Conservation (phyloP, 805 yeast genomes). For the Tetrapisispora taiwanensis region DNA sequence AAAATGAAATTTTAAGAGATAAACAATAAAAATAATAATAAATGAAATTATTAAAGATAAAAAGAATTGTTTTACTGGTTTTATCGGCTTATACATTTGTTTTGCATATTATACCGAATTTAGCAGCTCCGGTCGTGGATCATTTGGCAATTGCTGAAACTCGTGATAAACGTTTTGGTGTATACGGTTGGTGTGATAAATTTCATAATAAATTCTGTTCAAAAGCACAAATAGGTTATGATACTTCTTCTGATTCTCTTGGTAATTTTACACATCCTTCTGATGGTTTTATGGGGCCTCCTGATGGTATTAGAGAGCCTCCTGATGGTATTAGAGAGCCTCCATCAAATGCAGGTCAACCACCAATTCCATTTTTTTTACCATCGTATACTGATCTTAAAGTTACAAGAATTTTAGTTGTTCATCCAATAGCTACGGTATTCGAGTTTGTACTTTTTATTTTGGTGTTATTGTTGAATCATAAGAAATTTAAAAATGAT, state of each 20-base stretch:
- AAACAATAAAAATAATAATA: background rate
- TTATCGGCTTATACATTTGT: slow-evolving; percentile 16
- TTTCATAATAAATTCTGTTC: background rate
- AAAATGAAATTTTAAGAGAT: too few relatives aligned
- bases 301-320: too few relatives aligned
- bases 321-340: too few relatives aligned
- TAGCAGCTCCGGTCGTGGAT: slow-evolving; percentile 51
- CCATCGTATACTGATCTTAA: slow-evolving; percentile 53
- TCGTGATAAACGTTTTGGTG: slow-evolving; percentile 49
- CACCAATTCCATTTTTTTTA: slow-evolving; percentile 12
- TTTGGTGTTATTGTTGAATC: slow-evolving; percentile 29
- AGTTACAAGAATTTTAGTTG: slow-evolving; percentile 51
- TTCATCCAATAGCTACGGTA: slow-evolving; percentile 56
- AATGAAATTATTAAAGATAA: background rate
- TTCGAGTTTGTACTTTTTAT: slow-evolving; percentile 40
- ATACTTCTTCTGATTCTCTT: too few relatives aligned
- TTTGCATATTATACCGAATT: slow-evolving; percentile 47
- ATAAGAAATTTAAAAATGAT: slow-evolving; percentile 27
- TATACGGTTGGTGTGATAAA: slow-evolving; percentile 51
- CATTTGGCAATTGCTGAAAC: slow-evolving; percentile 40
- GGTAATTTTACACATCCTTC: too few relatives aligned
- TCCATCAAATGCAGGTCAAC: background rate
- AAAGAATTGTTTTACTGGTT: background rate
- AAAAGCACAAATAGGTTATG: background rate
- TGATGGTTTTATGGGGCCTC: too few relatives aligned